Base-by-base conservation (phyloP, 1,284 basidiomycete genomes). In the Entoloma clypeatum region DNA sequence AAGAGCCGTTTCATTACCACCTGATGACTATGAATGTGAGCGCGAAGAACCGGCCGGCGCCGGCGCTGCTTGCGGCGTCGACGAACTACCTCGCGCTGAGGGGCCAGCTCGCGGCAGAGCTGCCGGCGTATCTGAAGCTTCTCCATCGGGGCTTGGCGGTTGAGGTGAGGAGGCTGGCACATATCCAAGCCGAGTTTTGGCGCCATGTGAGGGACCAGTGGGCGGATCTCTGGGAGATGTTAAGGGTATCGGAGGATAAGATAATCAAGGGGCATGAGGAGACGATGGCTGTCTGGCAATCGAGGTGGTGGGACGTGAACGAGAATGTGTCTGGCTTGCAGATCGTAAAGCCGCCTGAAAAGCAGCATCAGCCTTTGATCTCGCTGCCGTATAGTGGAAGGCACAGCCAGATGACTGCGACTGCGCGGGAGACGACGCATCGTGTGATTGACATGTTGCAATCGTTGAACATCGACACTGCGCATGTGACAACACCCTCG, bases 211-310 rank as follows among this genome's bases (percentile, higher is more conserved):
- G 72, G 29, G 75, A 77, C 36, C 63, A 72, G 26, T 90, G 86
- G 86, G 69, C 68, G 1, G 77, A 79, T n/a, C 62, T 89, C 13
- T 89, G 86, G 86, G 81, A 87, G 43, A 82, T 83, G 52, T 65
- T 89, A 29, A 69, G 77, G 25, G 80, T 86, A n/a, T n/a, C n/a
- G 7, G 84, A 87, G 27, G 83, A 79, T 5, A 85, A 86, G 64
- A 67, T 76, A 57, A 81, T 80, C 45, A 75, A 71, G 0, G 79
- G 79, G 5, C 71, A 71, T 9, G 71, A 69, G 30, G 81, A 86
- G 63, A 86, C 84, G n/a, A 54, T 77, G 26, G 65, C 65, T 0
- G 79, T 86, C 7, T 88, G 85, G 85, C 68, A 69, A 57, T 61
- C 64, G 27, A 65, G 86, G 11, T 86, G 78, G 75, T 65, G 57